These are phyloP conservation scores for Medicago ruthenica DNA, from an alignment of 306 rosid genomes.

Conservation along the genomic window DNA sequence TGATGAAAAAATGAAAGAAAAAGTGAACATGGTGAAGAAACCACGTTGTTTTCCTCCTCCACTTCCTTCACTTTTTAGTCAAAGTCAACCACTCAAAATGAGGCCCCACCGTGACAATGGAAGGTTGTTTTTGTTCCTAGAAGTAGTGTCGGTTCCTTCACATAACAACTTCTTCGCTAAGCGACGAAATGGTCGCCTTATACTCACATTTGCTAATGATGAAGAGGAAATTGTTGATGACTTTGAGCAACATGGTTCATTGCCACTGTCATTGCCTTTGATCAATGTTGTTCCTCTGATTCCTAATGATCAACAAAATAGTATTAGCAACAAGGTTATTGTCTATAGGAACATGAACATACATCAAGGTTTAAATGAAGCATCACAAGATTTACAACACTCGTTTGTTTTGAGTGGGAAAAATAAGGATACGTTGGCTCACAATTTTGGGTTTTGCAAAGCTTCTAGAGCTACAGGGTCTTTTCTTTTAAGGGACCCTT, in stretches of 20 bases:
- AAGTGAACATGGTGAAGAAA: constrained; percentile 31
- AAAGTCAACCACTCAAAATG: constrained; percentile 47
- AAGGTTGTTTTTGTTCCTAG: constrained; percentile 63
- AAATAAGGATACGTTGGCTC: constrained; percentile 57
- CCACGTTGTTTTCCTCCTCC: constrained; percentile 71
- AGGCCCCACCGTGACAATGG: constrained; percentile 65
- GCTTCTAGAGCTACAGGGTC: constrained; percentile 53
- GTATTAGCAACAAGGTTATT: not conserved
- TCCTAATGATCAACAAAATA: not conserved
- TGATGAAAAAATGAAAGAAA: not conserved
- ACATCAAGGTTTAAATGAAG: constrained; percentile 31
- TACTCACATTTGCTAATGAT: constrained; percentile 53
- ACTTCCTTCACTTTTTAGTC: constrained; percentile 45
- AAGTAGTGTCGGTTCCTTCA: constrained; percentile 61
- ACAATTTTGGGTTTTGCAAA: constrained; percentile 67
- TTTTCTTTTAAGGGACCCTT: constrained; percentile 66
- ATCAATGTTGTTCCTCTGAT: not conserved
- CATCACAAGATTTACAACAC: constrained; percentile 8
- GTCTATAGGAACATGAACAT: not conserved
- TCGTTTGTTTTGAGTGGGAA: constrained; percentile 58
- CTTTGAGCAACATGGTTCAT: constrained; percentile 29
- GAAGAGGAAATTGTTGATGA: not conserved
- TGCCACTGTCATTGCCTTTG: constrained; percentile 16
- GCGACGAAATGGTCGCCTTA: constrained; percentile 75
- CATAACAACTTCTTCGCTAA: constrained; percentile 54